Evolutionary conservation across 139 green algal genomes (phyloP), one percentile per base, ranked within the genome.

Genomic region (Auxenochlorella pyrenoidosa): DNA sequence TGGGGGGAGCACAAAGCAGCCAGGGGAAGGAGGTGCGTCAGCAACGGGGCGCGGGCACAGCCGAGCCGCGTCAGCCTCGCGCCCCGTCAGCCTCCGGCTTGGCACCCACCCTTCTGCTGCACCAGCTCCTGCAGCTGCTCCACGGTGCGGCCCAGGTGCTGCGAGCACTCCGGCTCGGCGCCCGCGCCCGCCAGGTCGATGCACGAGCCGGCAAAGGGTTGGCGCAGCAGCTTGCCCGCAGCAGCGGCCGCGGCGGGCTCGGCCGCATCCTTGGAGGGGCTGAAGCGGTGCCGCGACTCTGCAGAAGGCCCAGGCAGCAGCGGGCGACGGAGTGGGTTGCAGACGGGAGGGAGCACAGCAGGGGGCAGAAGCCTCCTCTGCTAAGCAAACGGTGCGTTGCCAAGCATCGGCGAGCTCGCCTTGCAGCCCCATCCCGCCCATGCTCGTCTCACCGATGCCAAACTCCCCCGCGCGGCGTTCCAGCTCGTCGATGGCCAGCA

Each of bases 401-500:
- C n/a, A n/a, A n/a, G n/a, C n/a, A n/a, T n/a, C n/a, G n/a, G n/a
- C n/a, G n/a, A n/a, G n/a, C n/a, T n/a, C n/a, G n/a, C n/a, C n/a
- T n/a, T n/a, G n/a, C 63, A 28, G 5, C 30, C 26, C 60, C 24
- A 24, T 3, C 32, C 15, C 38, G 21, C 10, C 54, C 16, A 38
- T 1, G 54, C 5, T 15, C 60, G 40, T 26, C 84, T n/a, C 38
- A 83, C 84, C 83, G 19, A 91, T 87, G 66, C 88, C 88, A 73
- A 84, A 91, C 2, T 19, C 70, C 18, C 86, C 71, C 19, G 88
- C 88, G 24, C 70, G 86, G 30, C 80, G 84, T 79, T 91, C 89
- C 34, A 90, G 70, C 60, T 91, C 89, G 36, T 91, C 89, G 13
- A 91, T 91, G 75, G 36, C 68, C 30, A 88, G 73, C 59, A 91